phyloP scores from a whole-genome alignment of 1,139 yeast species.

The Scheffersomyces parashehatae region DNA sequence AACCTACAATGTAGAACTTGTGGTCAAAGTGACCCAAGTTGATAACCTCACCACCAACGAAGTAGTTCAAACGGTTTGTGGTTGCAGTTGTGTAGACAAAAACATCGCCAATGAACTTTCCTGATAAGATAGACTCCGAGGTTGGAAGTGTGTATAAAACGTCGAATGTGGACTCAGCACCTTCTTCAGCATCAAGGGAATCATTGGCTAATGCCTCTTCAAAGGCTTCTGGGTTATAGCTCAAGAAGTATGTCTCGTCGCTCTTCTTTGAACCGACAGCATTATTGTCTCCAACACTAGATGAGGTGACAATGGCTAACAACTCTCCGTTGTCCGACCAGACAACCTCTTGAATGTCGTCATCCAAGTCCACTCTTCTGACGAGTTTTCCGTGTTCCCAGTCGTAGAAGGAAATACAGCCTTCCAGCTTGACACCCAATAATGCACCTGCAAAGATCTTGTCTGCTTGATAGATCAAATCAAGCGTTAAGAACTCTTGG shows the following conservation, averaged over 20 bases:
- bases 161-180: slow-evolving; percentile 83
- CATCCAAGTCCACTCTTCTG: slow-evolving; percentile 75
- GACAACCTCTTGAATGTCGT: slow-evolving; percentile 72
- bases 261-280: slow-evolving; percentile 29
- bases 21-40: slow-evolving; percentile 93
- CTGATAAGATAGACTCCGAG: slow-evolving; percentile 76
- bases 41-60: slow-evolving; percentile 91
- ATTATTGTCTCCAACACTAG: slow-evolving; percentile 13
- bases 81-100: slow-evolving; percentile 81
- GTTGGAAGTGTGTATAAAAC: slow-evolving; percentile 75
- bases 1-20: slow-evolving; percentile 83
- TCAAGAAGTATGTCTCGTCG: slow-evolving; percentile 79
- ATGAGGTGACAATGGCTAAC: slow-evolving; percentile 69
- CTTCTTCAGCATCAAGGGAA: slow-evolving; percentile 74
- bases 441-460: slow-evolving; percentile 85
- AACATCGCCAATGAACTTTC: slow-evolving; percentile 97
- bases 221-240: slow-evolving; percentile 68
- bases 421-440: slow-evolving; percentile 78
- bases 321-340: slow-evolving; percentile 97
- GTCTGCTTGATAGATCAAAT: slow-evolving; percentile 73
- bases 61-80: slow-evolving; percentile 86
- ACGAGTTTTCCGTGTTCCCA: slow-evolving; percentile 89
- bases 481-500: slow-evolving; percentile 69
- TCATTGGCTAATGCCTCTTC: slow-evolving; percentile 62
- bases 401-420: slow-evolving; percentile 84